A percentile compares a stretch with the other conserved stretches of the same genome.
Conservation (phyloP, 345 rosid genomes). For the Citrus reticulata region DNA sequence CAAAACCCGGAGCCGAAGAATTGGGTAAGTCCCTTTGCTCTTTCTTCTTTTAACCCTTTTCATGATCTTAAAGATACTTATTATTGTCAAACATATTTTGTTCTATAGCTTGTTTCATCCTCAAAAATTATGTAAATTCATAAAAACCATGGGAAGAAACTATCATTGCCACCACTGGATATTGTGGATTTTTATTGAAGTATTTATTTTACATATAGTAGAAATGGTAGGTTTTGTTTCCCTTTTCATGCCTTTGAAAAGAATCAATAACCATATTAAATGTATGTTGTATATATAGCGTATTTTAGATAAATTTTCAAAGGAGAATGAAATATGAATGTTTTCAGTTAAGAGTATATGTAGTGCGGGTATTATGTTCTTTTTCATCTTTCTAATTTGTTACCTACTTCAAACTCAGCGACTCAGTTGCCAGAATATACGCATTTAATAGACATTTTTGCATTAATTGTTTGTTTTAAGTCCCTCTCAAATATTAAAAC, state of each 20-base stretch:
- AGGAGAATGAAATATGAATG: neutral
- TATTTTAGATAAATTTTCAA: neutral
- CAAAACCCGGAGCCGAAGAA: slow-evolving; percentile 13
- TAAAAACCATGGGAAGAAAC: neutral
- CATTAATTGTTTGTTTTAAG: neutral
- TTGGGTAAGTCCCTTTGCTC: slow-evolving; percentile 28
- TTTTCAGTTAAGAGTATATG: neutral
- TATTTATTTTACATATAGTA: neutral
- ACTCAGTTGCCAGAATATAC: neutral
- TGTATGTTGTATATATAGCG: neutral
- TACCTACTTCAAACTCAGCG: too few relatives aligned
- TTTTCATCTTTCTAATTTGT: neutral
- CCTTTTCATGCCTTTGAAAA: neutral
- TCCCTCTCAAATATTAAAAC: neutral
- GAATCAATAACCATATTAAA: neutral
- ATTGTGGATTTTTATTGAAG: slow-evolving; percentile 7
- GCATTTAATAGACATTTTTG: neutral
- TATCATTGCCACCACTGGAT: neutral
- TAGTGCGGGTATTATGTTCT: neutral
- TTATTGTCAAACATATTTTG: slow-evolving; percentile 4
- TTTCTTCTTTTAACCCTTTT: neutral
- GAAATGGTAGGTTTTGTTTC: neutral
- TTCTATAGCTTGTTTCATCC: slow-evolving; percentile 17
- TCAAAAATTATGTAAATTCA: slow-evolving; percentile 16
- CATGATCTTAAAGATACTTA: neutral